Evolutionary conservation across 1,139 yeast species (phyloP).

Genomic region (Nakaseomyces uthaithaninus): DNA sequence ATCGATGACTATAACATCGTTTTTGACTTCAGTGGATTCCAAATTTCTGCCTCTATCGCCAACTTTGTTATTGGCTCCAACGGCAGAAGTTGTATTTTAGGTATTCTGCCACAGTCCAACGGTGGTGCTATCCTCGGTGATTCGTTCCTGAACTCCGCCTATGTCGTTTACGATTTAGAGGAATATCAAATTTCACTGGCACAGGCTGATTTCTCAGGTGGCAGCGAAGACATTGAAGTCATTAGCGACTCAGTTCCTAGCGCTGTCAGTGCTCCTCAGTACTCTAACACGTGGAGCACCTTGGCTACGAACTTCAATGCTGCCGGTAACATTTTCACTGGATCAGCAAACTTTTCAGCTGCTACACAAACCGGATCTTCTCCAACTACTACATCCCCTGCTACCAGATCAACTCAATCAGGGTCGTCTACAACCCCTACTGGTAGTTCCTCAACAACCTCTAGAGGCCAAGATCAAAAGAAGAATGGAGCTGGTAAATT

Average conservation of each 20-base stretch:
- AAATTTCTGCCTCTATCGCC: conserved; percentile 41
- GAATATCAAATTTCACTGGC: conserved; percentile 58
- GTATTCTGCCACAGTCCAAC: conserved; percentile 29
- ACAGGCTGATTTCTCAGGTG: conserved; percentile 39
- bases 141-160: conserved; percentile 59
- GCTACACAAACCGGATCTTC: background rate
- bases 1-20: conserved; percentile 27
- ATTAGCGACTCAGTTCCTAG: conserved; percentile 40
- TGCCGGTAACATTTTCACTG: conserved; percentile 24
- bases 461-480: conserved; percentile 3
- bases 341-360: conserved; percentile 11
- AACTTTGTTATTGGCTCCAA: conserved; percentile 30
- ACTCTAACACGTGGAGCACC: conserved; percentile 34
- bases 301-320: conserved; percentile 13
- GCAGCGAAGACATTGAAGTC: conserved; percentile 39
- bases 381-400: background rate
- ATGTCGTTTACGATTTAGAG: conserved; percentile 68
- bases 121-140: conserved; percentile 50
- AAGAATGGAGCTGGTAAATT: conserved; percentile 2
- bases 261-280: conserved; percentile 38
- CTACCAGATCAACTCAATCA: background rate
- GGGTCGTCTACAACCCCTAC: background rate
- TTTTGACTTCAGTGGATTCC: conserved; percentile 44
- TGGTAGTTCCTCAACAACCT: background rate
- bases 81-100: conserved; percentile 32